A percentile compares a stretch with the other conserved stretches of the same genome.
Conservation (phyloP, 345 rosid genomes). For the Aquilaria yunnanensis region DNA sequence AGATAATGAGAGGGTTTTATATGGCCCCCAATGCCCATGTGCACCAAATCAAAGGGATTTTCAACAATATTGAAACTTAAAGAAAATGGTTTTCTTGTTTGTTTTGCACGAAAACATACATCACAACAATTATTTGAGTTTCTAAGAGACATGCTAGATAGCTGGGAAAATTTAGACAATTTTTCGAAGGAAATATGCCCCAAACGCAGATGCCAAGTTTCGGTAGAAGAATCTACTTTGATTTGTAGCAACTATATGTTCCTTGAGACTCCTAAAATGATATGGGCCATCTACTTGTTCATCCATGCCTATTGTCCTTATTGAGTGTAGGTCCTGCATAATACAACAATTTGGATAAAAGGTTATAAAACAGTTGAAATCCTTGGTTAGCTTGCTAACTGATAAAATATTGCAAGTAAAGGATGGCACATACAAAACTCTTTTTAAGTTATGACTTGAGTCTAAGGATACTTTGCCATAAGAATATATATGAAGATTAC, state of each 20-base stretch:
- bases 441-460: background rate
- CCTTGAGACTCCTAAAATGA: background rate
- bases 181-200: background rate
- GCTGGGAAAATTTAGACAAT: too few relatives aligned
- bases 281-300: background rate
- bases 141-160: too few relatives aligned
- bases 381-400: background rate
- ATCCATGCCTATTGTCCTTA: background rate
- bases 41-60: too few relatives aligned
- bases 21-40: too few relatives aligned
- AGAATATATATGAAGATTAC: background rate
- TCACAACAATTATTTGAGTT: too few relatives aligned
- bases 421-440: background rate
- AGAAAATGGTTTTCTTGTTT: too few relatives aligned
- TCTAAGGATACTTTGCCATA: background rate
- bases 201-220: background rate
- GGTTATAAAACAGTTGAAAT: background rate
- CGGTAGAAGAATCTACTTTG: background rate
- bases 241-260: background rate
- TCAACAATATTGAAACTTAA: too few relatives aligned
- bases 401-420: background rate
- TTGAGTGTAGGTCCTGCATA: background rate
- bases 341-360: background rate
- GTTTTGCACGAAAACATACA: too few relatives aligned
- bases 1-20: too few relatives aligned